Conservation (phyloP, 1,139 yeast species). For the Arxiozyma heterogenica region DNA sequence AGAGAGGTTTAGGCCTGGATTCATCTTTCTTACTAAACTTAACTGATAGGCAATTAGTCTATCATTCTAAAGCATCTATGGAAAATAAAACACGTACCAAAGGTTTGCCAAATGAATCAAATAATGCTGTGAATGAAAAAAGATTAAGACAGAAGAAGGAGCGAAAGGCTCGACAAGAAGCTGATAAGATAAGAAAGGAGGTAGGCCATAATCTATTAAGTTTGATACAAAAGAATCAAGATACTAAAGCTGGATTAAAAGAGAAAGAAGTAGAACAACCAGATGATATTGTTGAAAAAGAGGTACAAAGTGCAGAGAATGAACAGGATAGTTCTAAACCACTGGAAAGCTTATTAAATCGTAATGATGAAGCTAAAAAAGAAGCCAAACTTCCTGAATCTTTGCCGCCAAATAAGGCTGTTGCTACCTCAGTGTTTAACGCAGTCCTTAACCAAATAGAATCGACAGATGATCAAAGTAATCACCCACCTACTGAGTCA, state of each 20-base stretch:
- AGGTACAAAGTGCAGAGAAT: background rate
- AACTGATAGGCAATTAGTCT: conserved; percentile 63
- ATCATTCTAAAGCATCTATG: conserved; percentile 62
- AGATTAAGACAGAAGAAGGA: background rate
- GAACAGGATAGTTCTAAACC: background rate
- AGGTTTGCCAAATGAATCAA: conserved; percentile 3
- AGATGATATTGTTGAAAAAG: background rate
- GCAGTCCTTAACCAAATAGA: conserved; percentile 28
- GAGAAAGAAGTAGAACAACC: background rate
- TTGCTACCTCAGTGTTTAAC: conserved; percentile 30
- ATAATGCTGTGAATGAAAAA: conserved; percentile 4
- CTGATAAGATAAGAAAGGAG: conserved; percentile 6
- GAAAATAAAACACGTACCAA: conserved; percentile 13
- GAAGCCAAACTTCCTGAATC: conserved; percentile 3
- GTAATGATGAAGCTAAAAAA: background rate
- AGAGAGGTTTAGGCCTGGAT: conserved; percentile 77
- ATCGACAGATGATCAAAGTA: conserved; percentile 4
- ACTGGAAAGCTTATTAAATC: background rate
- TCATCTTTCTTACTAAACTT: conserved; percentile 75
- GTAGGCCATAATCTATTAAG: conserved; percentile 10
- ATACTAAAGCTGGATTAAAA: background rate
- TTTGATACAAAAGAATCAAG: conserved; percentile 9
- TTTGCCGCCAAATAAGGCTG: conserved; percentile 16
- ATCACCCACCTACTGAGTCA: background rate
- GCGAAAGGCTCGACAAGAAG: conserved; percentile 9